These are phyloP conservation scores for Fragilaria crotonensis DNA, from an alignment of 108 stramenopile species.

Conservation along the genomic window DNA sequence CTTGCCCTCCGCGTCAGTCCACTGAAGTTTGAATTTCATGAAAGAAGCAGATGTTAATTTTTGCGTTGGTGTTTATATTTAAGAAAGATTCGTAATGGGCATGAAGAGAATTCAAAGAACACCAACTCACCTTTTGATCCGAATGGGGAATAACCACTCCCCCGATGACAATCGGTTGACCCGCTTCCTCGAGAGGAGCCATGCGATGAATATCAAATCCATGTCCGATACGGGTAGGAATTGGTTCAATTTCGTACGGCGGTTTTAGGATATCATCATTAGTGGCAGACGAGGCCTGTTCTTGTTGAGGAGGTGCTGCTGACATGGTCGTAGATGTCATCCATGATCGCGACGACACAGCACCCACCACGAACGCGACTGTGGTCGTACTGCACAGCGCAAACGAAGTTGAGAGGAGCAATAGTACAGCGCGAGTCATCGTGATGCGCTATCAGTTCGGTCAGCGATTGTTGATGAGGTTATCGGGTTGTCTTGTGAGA, in stretches of 20 bases:
- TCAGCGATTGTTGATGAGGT: too few relatives aligned
- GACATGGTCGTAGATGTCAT: too few relatives aligned
- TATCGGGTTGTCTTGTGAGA: too few relatives aligned
- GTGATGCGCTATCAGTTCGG: too few relatives aligned
- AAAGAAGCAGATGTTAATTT: slow-evolving; percentile 1
- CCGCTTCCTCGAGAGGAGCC: slow-evolving; percentile 76
- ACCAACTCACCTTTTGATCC: slow-evolving; percentile 57
- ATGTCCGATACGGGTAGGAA: slow-evolving; percentile 85
- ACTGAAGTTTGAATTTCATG: slow-evolving; percentile 33
- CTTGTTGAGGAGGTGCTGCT: too few relatives aligned
- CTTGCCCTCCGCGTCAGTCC: slow-evolving; percentile 76
- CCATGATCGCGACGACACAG: too few relatives aligned
- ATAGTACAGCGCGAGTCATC: too few relatives aligned
- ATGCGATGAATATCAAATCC: slow-evolving; percentile 97
- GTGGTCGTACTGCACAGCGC: too few relatives aligned
- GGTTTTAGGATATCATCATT: slow-evolving; percentile 51
- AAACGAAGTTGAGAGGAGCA: too few relatives aligned
- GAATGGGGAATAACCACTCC: slow-evolving; percentile 79
- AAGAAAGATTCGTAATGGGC: not conserved
- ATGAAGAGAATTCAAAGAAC: not conserved
- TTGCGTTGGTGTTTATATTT: slow-evolving; percentile 1
- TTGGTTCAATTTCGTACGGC: slow-evolving; percentile 72
- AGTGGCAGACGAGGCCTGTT: not conserved
- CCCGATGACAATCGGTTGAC: slow-evolving; percentile 87
- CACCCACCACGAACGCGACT: too few relatives aligned